phyloP scores from a whole-genome alignment of 176 grass and related monocot genomes.

The Thinopyrum elongatum region DNA sequence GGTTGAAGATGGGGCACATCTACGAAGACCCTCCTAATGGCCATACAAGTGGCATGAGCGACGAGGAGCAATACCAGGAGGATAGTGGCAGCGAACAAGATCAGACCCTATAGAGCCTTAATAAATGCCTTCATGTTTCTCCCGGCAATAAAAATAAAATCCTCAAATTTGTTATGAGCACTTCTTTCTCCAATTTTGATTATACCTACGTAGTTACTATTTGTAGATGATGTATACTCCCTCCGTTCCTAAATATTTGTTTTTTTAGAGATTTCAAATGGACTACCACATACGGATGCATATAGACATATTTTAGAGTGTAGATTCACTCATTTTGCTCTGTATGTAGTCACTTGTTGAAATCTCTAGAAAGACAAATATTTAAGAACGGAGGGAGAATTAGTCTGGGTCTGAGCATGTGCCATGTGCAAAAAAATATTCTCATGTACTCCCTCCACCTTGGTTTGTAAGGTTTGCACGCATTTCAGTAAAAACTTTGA shows the following conservation, averaged over 20 bases:
- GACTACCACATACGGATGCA: too few species aligned
- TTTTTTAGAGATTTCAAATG: too few species aligned
- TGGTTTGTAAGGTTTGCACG: not conserved
- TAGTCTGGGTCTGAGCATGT: not conserved
- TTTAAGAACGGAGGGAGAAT: too few species aligned
- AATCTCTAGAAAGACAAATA: too few species aligned
- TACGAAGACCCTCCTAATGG: conserved; percentile 50
- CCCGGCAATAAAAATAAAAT: conserved; percentile 21
- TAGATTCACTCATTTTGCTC: too few species aligned
- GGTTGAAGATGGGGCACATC: conserved; percentile 81
- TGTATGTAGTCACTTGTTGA: too few species aligned
- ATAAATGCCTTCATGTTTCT: conserved; percentile 13
- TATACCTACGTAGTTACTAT: not conserved
- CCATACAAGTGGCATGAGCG: not conserved
- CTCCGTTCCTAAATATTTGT: too few species aligned
- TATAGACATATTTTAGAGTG: too few species aligned
- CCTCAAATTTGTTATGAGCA: not conserved
- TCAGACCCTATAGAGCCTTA: conserved; percentile 13
- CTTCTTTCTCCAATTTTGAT: conserved; percentile 8
- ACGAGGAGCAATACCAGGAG: conserved; percentile 12
- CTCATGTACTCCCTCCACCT: not conserved
- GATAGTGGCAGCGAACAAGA: conserved; percentile 9
- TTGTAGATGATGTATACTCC: not conserved
- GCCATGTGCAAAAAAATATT: not conserved
- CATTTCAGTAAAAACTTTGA: not conserved